A percentile compares a stretch with the other conserved stretches of the same genome.
phyloP scores from a whole-genome alignment of 108 stramenopile genomes.

The Skeletonema tropicum region DNA sequence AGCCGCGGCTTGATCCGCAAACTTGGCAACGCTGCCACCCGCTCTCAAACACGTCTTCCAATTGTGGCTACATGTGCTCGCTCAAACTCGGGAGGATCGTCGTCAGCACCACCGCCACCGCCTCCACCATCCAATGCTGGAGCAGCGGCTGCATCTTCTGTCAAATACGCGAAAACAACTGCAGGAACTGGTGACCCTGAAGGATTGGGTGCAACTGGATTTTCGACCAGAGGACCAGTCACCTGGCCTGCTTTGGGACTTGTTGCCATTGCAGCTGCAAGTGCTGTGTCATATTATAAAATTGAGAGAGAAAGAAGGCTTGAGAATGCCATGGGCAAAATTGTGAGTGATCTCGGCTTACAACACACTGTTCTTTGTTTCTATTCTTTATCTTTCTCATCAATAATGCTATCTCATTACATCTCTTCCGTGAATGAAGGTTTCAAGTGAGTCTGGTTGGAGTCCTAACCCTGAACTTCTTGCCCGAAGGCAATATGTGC shows the following conservation, averaged over 20 bases:
- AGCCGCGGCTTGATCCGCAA: slow-evolving; percentile 5
- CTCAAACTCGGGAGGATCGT: background rate
- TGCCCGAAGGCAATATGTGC: slow-evolving; percentile 82
- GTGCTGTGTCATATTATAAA: slow-evolving; percentile 83
- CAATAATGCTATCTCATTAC: too few relatives aligned
- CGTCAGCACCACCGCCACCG: background rate
- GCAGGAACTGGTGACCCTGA: slow-evolving; percentile 51
- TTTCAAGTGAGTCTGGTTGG: slow-evolving; percentile 89
- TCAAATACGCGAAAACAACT: slow-evolving; percentile 55
- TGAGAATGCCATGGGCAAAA: slow-evolving; percentile 89
- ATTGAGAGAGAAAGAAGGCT: slow-evolving; percentile 87
- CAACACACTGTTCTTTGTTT: background rate
- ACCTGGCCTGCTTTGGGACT: slow-evolving; percentile 83
- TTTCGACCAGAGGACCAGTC: slow-evolving; percentile 70
- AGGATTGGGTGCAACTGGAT: slow-evolving; percentile 15
- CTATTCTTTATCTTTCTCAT: background rate
- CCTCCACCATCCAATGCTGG: slow-evolving; percentile 11
- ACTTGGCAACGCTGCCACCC: background rate
- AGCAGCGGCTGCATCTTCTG: slow-evolving; percentile 8
- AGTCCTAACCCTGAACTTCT: slow-evolving; percentile 84
- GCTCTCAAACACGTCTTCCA: background rate
- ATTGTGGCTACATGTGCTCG: background rate
- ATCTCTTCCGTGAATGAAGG: slow-evolving; percentile 14
- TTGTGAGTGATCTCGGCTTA: slow-evolving; percentile 50
- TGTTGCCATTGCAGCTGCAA: slow-evolving; percentile 79